A percentile compares a stretch with the other conserved stretches of the same genome.
These are phyloP conservation scores for Vanrija pseudolonga DNA, from an alignment of 1,284 basidiomycete genomes.

Conservation along the genomic window DNA sequence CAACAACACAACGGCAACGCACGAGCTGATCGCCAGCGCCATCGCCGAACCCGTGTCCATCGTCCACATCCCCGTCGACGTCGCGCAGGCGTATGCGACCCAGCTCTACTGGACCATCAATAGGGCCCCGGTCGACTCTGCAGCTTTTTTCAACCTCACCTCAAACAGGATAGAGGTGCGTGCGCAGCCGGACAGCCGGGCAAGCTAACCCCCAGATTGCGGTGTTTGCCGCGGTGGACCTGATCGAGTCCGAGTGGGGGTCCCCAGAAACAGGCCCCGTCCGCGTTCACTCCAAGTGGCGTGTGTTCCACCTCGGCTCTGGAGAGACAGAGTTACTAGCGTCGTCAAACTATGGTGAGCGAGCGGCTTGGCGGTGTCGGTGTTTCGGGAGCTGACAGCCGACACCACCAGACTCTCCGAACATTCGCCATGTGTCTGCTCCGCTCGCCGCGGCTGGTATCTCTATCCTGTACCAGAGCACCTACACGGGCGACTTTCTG, in stretches of 20 bases:
- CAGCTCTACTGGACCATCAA: constrained; percentile 43
- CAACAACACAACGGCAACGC: too few relatives aligned
- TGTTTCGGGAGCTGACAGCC: neutral
- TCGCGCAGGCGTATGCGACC: constrained; percentile 20
- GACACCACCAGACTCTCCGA: constrained; percentile 39
- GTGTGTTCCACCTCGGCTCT: constrained; percentile 43
- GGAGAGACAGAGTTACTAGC: constrained; percentile 29
- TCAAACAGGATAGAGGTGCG: constrained; percentile 42
- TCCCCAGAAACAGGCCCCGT: neutral
- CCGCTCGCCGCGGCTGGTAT: constrained; percentile 74
- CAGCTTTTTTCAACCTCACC: constrained; percentile 45
- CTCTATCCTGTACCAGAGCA: constrained; percentile 78
- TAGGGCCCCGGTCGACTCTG: constrained; percentile 19
- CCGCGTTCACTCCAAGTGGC: constrained; percentile 37
- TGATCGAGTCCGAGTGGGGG: constrained; percentile 33
- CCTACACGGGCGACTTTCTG: constrained; percentile 79
- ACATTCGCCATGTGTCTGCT: constrained; percentile 67
- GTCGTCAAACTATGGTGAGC: constrained; percentile 35
- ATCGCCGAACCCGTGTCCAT: constrained; percentile 35
- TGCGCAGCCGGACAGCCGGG: neutral
- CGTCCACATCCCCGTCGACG: constrained; percentile 38
- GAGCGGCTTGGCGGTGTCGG: neutral
- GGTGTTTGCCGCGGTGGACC: constrained; percentile 32
- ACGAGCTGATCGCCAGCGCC: constrained; percentile 18
- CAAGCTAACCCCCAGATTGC: constrained; percentile 29